Conservation (phyloP, 257 asterid species). For the Rhazya stricta region DNA sequence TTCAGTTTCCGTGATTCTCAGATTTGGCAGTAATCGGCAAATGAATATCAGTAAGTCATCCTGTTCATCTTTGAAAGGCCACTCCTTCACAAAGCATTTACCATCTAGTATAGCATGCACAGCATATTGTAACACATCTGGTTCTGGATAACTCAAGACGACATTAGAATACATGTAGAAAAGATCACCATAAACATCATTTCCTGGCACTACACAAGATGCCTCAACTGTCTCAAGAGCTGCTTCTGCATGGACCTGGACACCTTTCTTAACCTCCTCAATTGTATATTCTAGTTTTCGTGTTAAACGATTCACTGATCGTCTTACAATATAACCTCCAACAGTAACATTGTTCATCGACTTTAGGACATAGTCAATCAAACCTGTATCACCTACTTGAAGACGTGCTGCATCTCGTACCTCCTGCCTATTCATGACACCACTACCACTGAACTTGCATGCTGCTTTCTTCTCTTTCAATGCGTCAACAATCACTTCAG, state of each 20-base stretch:
- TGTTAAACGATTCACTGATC: constrained; percentile 57
- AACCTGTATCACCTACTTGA: constrained; percentile 87
- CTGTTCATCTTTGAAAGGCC: constrained; percentile 72
- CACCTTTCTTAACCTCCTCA: constrained; percentile 42
- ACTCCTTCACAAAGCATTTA: constrained; percentile 73
- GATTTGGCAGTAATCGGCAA: constrained; percentile 40
- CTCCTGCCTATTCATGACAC: constrained; percentile 91
- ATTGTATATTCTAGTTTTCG: constrained; percentile 66
- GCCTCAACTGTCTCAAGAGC: constrained; percentile 17
- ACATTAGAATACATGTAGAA: constrained; percentile 41
- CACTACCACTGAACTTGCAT: constrained; percentile 19
- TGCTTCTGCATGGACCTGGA: constrained; percentile 19
- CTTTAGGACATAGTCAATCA: constrained; percentile 82
- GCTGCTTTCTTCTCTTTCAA: constrained; percentile 52
- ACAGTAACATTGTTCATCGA: constrained; percentile 72
- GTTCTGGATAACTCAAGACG: constrained; percentile 37
- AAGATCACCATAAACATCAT: constrained; percentile 38
- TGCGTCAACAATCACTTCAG: constrained; percentile 79
- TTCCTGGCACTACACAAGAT: constrained; percentile 21
- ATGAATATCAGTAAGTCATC: constrained; percentile 61
- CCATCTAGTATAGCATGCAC: constrained; percentile 51
- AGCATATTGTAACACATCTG: constrained; percentile 33
- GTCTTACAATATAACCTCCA: constrained; percentile 52
- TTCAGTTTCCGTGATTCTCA: constrained; percentile 25
- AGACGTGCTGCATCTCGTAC: constrained; percentile 85